phyloP scores from a whole-genome alignment of 192 early-diverging fungal species.

The Entomortierella chlamydospora region DNA sequence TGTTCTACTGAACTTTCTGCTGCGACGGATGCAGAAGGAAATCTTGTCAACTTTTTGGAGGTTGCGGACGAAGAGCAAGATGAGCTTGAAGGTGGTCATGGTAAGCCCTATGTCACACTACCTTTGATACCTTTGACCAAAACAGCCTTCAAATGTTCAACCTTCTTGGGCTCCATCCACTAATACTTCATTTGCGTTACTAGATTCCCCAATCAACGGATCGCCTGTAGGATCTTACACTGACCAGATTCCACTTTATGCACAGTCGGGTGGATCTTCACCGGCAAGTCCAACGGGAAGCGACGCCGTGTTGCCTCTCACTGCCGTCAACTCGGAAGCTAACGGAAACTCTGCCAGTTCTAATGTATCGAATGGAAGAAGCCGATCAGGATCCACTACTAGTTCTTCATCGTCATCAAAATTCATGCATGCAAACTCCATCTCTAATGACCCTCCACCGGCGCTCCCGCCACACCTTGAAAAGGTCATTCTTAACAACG shows the following conservation, averaged over 20 bases:
- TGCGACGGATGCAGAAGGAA: slow-evolving; percentile 94
- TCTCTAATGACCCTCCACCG: slow-evolving; percentile 74
- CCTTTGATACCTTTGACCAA: too few species aligned
- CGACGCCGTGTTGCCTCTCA: slow-evolving; percentile 32
- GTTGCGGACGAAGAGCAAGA: slow-evolving; percentile 82
- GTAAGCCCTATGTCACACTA: slow-evolving; percentile 9
- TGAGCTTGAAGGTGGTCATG: slow-evolving; percentile 56
- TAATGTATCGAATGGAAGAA: slow-evolving; percentile 19
- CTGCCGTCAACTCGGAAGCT: slow-evolving; percentile 51
- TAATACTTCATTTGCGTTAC: background rate
- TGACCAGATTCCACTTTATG: slow-evolving; percentile 39
- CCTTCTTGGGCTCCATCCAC: background rate
- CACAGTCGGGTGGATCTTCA: slow-evolving; percentile 34
- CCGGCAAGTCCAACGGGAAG: slow-evolving; percentile 57
- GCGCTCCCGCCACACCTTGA: slow-evolving; percentile 92
- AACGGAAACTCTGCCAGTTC: slow-evolving; percentile 22
- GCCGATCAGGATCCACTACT: slow-evolving; percentile 49
- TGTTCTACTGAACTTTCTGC: slow-evolving; percentile 92
- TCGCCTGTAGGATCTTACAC: slow-evolving; percentile 49
- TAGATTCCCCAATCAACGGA: slow-evolving; percentile 49
- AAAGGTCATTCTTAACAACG: slow-evolving; percentile 89
- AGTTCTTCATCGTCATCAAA: slow-evolving; percentile 25
- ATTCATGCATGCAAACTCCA: slow-evolving; percentile 12
- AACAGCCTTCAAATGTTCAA: background rate
- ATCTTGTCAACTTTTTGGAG: slow-evolving; percentile 95